phyloP scores from a whole-genome alignment of 176 grass and related monocot species.

The Alloteropsis semialata region DNA sequence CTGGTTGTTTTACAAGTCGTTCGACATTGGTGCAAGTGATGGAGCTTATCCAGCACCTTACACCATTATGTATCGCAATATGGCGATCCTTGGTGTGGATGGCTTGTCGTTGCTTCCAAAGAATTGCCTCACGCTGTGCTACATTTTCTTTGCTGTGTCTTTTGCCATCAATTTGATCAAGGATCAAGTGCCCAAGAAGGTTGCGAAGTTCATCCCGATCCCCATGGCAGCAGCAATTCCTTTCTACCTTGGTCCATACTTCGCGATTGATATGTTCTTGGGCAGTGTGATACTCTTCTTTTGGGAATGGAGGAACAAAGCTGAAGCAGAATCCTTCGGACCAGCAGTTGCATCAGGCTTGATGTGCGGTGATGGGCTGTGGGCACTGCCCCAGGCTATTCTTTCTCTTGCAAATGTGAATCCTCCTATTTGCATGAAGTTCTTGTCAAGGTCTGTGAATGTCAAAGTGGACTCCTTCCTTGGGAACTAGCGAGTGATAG shows the following conservation, averaged over 20 bases:
- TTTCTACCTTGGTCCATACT: slow-evolving; percentile 10
- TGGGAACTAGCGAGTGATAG: not conserved
- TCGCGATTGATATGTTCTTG: not conserved
- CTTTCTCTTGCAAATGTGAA: slow-evolving; percentile 26
- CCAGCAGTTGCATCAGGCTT: slow-evolving; percentile 30
- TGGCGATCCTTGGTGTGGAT: slow-evolving; percentile 2
- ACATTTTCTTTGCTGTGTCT: not conserved
- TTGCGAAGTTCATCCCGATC: slow-evolving; percentile 7
- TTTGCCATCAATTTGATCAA: slow-evolving; percentile 3
- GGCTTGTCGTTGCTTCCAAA: slow-evolving; percentile 8
- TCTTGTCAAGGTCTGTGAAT: slow-evolving; percentile 12
- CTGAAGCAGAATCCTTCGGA: not conserved
- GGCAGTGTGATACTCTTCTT: slow-evolving; percentile 28
- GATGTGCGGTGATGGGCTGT: slow-evolving; percentile 41
- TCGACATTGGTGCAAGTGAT: not conserved
- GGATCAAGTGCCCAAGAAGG: not conserved
- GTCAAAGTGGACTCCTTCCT: slow-evolving; percentile 20
- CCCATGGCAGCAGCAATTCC: slow-evolving; percentile 13
- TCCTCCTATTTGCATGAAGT: slow-evolving; percentile 41
- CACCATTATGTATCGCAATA: slow-evolving; percentile 2
- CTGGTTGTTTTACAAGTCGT: slow-evolving; percentile 42
- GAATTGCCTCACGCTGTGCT: slow-evolving; percentile 9
- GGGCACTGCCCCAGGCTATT: slow-evolving; percentile 31
- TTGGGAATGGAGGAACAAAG: slow-evolving; percentile 23
- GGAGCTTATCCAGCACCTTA: slow-evolving; percentile 9